These are phyloP conservation scores for Fusarium sp. DNA, from an alignment of 2,329 filamentous ascomycete genomes.

Conservation along the genomic window DNA sequence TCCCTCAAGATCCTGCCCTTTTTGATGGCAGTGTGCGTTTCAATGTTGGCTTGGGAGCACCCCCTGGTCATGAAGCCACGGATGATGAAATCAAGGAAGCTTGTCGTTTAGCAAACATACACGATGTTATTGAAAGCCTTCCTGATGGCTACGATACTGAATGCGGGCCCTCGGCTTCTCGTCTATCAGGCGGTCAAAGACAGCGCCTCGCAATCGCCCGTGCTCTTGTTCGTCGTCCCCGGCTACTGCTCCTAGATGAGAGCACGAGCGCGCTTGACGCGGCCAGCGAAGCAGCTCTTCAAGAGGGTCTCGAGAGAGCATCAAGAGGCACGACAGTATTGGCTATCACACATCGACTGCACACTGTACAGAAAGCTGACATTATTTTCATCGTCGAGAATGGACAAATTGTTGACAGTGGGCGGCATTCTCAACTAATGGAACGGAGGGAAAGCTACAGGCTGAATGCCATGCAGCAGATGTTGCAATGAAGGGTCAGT, in stretches of 20 bases:
- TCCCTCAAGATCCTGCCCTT: constrained; percentile 65
- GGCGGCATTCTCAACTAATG: constrained; percentile 62
- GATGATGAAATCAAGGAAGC: constrained; percentile 72
- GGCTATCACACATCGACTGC: constrained; percentile 66
- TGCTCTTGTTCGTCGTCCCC: constrained; percentile 75
- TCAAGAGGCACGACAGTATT: constrained; percentile 63
- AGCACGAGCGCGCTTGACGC: constrained; percentile 81
- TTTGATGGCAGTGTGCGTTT: constrained; percentile 66
- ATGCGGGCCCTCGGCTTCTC: constrained; percentile 75
- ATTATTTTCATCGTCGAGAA: constrained; percentile 65
- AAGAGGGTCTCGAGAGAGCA: constrained; percentile 70
- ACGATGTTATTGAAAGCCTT: constrained; percentile 71
- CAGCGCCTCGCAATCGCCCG: constrained; percentile 82
- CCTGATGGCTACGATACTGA: constrained; percentile 73
- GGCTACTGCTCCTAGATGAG: constrained; percentile 78
- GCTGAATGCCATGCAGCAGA: constrained; percentile 62
- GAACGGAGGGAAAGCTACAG: constrained; percentile 62
- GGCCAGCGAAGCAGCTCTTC: constrained; percentile 68
- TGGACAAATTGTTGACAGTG: constrained; percentile 60
- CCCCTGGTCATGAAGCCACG: constrained; percentile 63
- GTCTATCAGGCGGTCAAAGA: constrained; percentile 80
- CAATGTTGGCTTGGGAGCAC: constrained; percentile 64
- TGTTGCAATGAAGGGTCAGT: constrained; percentile 43
- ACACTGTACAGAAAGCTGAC: constrained; percentile 65
- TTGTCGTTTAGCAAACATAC: constrained; percentile 73